A percentile compares a stretch with the other conserved stretches of the same genome.
phyloP scores from a whole-genome alignment of 2,329 filamentous ascomycete species.

The Neophaeococcomyces aloes region DNA sequence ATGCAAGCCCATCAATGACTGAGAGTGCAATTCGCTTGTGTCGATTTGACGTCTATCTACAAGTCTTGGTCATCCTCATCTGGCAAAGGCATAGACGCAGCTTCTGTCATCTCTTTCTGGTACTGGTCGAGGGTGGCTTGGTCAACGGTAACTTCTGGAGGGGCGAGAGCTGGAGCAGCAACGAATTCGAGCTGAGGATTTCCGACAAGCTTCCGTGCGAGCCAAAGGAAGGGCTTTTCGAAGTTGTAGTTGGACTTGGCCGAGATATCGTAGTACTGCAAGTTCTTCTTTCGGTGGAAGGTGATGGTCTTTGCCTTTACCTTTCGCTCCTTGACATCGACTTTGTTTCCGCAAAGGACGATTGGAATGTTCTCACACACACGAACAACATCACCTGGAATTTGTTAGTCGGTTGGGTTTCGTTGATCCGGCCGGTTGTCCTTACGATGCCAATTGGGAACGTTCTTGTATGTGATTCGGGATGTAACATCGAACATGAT shows the following conservation, averaged over 20 bases:
- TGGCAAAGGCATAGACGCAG: conserved; percentile 74
- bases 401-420: background rate
- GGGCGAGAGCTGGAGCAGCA: conserved; percentile 85
- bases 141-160: conserved; percentile 85
- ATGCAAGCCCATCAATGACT: conserved; percentile 3
- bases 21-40: background rate
- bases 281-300: conserved; percentile 99
- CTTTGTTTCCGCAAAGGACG: conserved; percentile 97
- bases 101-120: conserved; percentile 76
- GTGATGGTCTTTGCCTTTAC: conserved; percentile 99
- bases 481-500: conserved; percentile 99
- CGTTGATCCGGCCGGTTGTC: conserved; percentile 22
- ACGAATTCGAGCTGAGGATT: conserved; percentile 93
- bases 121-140: conserved; percentile 70
- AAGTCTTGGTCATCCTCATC: conserved; percentile 75
- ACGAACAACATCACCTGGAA: conserved; percentile 83
- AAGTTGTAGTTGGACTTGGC: conserved; percentile 99
- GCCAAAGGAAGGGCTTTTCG: conserved; percentile 99
- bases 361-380: conserved; percentile 99
- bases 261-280: conserved; percentile 99
- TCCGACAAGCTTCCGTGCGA: conserved; percentile 94
- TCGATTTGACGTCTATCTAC: conserved; percentile 24
- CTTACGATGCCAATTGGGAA: conserved; percentile 99
- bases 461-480: conserved; percentile 99
- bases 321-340: conserved; percentile 99